A percentile compares a stretch with the other conserved stretches of the same genome.
Conservation (phyloP, 164 flowering plant species). For the Nymphaea colorata region DNA sequence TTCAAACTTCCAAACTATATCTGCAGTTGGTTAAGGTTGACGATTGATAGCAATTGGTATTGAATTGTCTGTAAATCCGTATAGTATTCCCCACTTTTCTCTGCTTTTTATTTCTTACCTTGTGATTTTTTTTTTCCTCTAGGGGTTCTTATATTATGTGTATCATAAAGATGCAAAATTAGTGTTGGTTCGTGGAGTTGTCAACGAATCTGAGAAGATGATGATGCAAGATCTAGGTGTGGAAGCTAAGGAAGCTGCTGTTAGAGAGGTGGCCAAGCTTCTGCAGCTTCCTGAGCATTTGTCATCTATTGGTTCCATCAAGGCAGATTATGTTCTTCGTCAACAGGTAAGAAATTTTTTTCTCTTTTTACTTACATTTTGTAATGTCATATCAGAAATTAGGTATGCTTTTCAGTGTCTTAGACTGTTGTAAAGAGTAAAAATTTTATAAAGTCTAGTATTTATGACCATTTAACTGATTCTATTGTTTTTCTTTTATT, state of each 20-base stretch:
- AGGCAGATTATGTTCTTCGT: slow-evolving; percentile 83
- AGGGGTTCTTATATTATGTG: no score
- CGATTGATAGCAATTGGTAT: no score
- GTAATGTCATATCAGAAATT: background rate
- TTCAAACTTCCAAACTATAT: no score
- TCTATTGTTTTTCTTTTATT: background rate
- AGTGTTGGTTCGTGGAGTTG: no score
- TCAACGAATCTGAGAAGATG: slow-evolving; percentile 13
- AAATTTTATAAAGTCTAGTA: background rate
- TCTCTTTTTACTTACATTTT: background rate
- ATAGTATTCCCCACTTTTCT: no score
- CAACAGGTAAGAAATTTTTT: slow-evolving; percentile 51
- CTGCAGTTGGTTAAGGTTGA: no score
- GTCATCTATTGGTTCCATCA: slow-evolving; percentile 67
- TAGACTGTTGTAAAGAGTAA: background rate
- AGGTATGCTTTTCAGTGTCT: background rate
- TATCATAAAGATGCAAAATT: no score
- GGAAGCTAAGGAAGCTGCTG: slow-evolving; percentile 94
- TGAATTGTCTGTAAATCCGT: no score
- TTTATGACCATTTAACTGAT: background rate
- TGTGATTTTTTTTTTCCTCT: no score
- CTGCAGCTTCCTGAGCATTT: slow-evolving; percentile 80
- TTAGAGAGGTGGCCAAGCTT: slow-evolving; percentile 89
- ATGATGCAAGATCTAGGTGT: slow-evolving; percentile 93
- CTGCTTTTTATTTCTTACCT: no score